phyloP scores from a whole-genome alignment of 2,329 filamentous ascomycete species.

The Ceratocystis lukuohia region DNA sequence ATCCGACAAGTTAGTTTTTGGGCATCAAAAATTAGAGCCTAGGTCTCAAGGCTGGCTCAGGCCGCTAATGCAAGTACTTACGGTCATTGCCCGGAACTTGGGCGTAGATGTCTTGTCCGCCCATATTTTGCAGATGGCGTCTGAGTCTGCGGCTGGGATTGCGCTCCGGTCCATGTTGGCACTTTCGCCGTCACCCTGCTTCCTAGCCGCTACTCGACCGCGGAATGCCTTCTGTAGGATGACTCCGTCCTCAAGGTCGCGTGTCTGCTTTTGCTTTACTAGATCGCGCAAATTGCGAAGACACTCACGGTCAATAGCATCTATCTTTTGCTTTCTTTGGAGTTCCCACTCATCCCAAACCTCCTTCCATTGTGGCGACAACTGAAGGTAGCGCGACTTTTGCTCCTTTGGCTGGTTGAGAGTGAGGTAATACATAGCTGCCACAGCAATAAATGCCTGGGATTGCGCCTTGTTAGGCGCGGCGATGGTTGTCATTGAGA shows the following conservation, averaged over 20 bases:
- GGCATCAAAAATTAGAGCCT: not conserved
- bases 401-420: constrained; percentile 69
- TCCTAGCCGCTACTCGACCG: constrained; percentile 39
- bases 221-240: constrained; percentile 66
- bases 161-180: constrained; percentile 33
- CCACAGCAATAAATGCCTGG: constrained; percentile 71
- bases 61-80: constrained; percentile 25
- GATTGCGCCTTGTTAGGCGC: constrained; percentile 68
- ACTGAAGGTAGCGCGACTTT: constrained; percentile 57
- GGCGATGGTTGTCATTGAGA: constrained; percentile 63
- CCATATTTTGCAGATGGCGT: constrained; percentile 47
- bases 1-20: constrained; percentile 12
- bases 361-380: constrained; percentile 72
- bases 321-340: constrained; percentile 53
- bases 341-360: constrained; percentile 70
- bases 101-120: constrained; percentile 40
- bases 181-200: constrained; percentile 33
- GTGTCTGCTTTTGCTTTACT: constrained; percentile 53
- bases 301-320: constrained; percentile 54
- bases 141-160: constrained; percentile 29
- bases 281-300: constrained; percentile 57
- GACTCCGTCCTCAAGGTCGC: constrained; percentile 59
- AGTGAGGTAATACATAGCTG: constrained; percentile 70
- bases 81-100: constrained; percentile 67
- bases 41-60: too few relatives aligned